A percentile compares a stretch with the other conserved stretches of the same genome.
phyloP scores from a whole-genome alignment of 192 early-diverging fungal genomes.

The Coemansia sp. region DNA sequence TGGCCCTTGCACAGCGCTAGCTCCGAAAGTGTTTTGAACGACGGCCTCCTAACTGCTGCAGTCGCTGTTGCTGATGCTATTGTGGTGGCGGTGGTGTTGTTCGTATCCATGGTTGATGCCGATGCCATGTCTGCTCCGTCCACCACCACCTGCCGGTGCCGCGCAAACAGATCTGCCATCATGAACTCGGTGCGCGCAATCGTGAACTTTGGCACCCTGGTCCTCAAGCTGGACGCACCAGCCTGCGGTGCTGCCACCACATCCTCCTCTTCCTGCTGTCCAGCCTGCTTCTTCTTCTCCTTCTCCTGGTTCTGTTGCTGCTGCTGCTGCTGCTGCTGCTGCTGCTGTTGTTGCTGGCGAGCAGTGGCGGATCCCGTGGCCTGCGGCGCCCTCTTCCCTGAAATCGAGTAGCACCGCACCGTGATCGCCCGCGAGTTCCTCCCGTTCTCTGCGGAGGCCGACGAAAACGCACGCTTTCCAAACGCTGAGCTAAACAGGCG shows the following conservation, averaged over 20 bases:
- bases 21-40: constrained; percentile 46
- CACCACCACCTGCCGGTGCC: constrained; percentile 36
- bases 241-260: neutral
- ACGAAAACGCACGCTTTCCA: constrained; percentile 20
- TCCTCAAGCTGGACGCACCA: neutral
- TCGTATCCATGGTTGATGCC: constrained; percentile 6
- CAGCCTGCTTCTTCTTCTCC: neutral
- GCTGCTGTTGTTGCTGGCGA: constrained; percentile 8
- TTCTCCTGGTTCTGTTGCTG: neutral
- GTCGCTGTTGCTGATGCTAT: neutral
- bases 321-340: constrained; percentile 8
- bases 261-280: neutral
- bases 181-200: constrained; percentile 46
- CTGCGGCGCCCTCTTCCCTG: constrained; percentile 31
- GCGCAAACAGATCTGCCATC: constrained; percentile 40
- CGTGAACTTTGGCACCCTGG: constrained; percentile 50
- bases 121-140: neutral
- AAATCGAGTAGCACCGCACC: constrained; percentile 40
- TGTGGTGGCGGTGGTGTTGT: neutral
- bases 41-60: constrained; percentile 5
- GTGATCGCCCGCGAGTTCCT: neutral
- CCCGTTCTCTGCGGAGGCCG: constrained; percentile 2
- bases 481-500: constrained; percentile 7
- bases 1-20: constrained; percentile 27
- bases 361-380: neutral